A percentile compares a stretch with the other conserved stretches of the same genome.
phyloP scores from a whole-genome alignment of 306 rosid genomes.

The Trichosanthes truncata region DNA sequence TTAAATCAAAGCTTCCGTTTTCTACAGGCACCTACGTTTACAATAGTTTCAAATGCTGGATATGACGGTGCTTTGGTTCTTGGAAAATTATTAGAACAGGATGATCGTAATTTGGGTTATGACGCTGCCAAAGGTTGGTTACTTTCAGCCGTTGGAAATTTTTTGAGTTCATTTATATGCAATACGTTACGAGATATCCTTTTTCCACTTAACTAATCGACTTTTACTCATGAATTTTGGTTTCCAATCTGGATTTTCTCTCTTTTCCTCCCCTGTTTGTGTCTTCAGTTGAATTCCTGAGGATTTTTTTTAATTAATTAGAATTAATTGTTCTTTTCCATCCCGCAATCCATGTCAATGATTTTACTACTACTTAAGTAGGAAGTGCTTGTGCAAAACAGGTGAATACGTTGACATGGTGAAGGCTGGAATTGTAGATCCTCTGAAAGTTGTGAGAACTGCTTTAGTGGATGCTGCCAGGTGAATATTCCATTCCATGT shows the following conservation, averaged over 20 bases:
- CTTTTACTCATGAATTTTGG: neutral
- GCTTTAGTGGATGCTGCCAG: conserved; percentile 91
- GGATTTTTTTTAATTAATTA: neutral
- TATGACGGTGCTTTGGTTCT: conserved; percentile 66
- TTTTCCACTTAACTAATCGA: neutral
- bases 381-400: conserved; percentile 22
- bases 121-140: conserved; percentile 77
- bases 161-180: neutral
- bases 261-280: neutral
- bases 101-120: conserved; percentile 48
- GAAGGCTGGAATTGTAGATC: conserved; percentile 80
- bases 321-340: neutral
- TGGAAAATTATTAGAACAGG: conserved; percentile 84
- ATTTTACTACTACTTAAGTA: neutral
- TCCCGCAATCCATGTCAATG: neutral
- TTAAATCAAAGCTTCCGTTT: conserved; percentile 15
- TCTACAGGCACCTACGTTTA: conserved; percentile 56
- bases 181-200: neutral
- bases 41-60: conserved; percentile 80
- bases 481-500: conserved; percentile 23
- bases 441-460: conserved; percentile 85
- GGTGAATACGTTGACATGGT: conserved; percentile 90
- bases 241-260: neutral
- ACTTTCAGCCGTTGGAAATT: neutral
- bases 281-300: neutral